Evolutionary conservation across 1,284 basidiomycete genomes (phyloP), one percentile per base, ranked within the genome.

Genomic region (Cystobasidium sp.): DNA sequence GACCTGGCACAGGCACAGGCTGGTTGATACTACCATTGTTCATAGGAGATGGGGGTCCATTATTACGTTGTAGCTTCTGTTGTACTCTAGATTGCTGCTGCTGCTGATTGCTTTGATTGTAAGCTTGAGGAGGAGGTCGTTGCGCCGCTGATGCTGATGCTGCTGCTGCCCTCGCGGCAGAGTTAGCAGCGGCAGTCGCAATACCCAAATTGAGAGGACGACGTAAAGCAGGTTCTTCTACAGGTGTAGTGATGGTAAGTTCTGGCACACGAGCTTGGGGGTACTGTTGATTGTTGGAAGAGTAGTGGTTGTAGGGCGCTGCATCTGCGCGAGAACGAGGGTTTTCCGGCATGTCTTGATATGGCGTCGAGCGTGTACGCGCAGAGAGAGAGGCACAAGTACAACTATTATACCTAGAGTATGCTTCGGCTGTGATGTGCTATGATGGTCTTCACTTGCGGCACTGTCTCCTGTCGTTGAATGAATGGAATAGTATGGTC

Each of bases 161-260:
- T 63, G 61, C 64, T 53, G 47, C 49, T 53, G 47, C 24, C 39
- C 49, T 24, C 41, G 64, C 64, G 7, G 64, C 64, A 31, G 37
- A 37, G 39, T 66, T 66, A 3, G 51, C 64, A 31, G 64, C 64
- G 9, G 64, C 64, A 16, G 64, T 66, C 14, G 64, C 64, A 12
- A 66, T 66, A 14, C 64, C 64, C 37, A 66, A n/a, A 22, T 66
- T 52, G 31, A 66, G 64, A 10, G 64, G 64, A n/a, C 64, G 22
- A 12, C 49, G 47, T 10, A 66, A 31, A 47, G 63, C 39, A 10
- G n/a, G 46, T 9, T 59, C 56, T n/a, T 59, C 56, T 39, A 41
- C 14, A 14, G 64, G 64, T 39, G 49, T 31, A 31, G 64, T 53
- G 16, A 51, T 41, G 7, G 51, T 51, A n/a, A 55, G 16, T 37